Base-by-base conservation (phyloP, 2,329 filamentous ascomycete genomes). In the Eurotiales sp. region DNA sequence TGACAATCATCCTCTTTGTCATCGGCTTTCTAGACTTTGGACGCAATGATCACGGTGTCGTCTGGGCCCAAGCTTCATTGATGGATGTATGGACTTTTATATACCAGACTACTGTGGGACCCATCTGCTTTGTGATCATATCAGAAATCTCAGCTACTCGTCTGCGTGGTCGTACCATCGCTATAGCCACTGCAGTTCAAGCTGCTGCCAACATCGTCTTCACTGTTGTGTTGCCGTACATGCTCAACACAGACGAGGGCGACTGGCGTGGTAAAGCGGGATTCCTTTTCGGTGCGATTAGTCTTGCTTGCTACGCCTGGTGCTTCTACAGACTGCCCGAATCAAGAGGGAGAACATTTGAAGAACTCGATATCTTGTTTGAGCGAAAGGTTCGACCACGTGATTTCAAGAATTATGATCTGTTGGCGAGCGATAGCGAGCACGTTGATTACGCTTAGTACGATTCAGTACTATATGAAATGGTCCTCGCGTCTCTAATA, bases 281-380 rank as follows among this genome's bases (percentile, higher is more conserved):
- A 1, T 66, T 63, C 37, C 58, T 67, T 8, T 65, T 65, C 39
- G 64, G 61, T 4, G 57, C 41, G 8, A 54, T 54, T 23, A 54
- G 48, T 23, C 19, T 66, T 3, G 36, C 67, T 11, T 64, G 60
- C 29, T 53, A 66, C 3, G 34, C 66, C 3, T 71, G 66, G 66
- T 63, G 63, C 36, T 72, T 62, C 55, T 71, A 64, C 53, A 58
- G 66, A 6, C 54, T 72, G 11, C 67, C 69, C 4, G 70, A 72
- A 50, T 60, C 66, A 1, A 68, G 63, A 46, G 67, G 63, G 15
- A 53, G 69, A 37, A 68, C 67, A 4, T 71, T 65, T 56, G 64
- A 63, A 19, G 71, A 74, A 57, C 50, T 74, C 12, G 71, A 73
- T 52, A 62, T 72, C 8, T 46, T 75, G 32, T 75, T 75, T 53